Percentiles rank a stretch among this genome's conserved stretches.
phyloP scores from a whole-genome alignment of 2,329 filamentous ascomycete species.

The Cladosporium oxysporum region DNA sequence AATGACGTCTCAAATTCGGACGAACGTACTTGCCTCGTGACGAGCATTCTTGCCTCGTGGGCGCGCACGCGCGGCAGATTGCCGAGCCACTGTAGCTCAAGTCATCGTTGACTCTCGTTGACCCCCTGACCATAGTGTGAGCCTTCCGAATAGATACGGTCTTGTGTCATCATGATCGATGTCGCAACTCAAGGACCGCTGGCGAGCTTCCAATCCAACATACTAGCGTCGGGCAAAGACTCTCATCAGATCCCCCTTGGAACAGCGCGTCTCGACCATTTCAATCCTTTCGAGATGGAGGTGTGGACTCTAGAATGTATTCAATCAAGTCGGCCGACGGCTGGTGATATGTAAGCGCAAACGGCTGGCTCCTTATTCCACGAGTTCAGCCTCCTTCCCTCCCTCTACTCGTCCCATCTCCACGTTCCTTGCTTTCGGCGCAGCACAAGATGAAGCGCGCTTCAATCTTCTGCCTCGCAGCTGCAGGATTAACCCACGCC shows the following conservation, averaged over 20 bases:
- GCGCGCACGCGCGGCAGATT: neutral
- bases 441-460: constrained; percentile 17
- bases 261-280: neutral
- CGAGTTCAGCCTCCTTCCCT: neutral
- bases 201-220: neutral
- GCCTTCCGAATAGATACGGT: neutral
- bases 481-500: constrained; percentile 23
- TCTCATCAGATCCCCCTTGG: neutral
- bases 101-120: neutral
- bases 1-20: neutral
- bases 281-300: neutral
- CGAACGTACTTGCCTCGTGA: neutral
- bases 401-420: neutral
- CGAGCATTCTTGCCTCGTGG: neutral
- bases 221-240: neutral
- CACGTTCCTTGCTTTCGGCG: neutral
- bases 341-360: neutral
- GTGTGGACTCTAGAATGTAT: neutral
- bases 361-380: neutral
- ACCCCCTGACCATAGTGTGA: neutral
- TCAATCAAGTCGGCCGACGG: neutral
- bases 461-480: constrained; percentile 21
- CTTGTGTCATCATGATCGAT: neutral
- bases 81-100: too few relatives aligned
- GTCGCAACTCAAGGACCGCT: neutral